Percentiles rank a stretch among this genome's conserved stretches.
Evolutionary conservation across 2,329 filamentous ascomycete genomes (phyloP).

Genomic region (Alternaria brassicicola): DNA sequence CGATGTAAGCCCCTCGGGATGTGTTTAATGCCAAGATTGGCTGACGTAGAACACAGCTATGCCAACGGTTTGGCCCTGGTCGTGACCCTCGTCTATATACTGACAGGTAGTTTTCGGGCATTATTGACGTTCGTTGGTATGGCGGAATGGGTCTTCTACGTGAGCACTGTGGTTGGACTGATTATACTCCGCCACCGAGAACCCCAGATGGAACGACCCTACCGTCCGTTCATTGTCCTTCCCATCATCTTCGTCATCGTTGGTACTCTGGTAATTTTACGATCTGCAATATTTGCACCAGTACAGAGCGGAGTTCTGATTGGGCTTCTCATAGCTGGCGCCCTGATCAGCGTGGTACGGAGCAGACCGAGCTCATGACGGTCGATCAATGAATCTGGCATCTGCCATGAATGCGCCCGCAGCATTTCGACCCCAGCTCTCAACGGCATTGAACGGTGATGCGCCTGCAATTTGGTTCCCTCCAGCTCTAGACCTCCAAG

Average conservation of each 20-base stretch:
- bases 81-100: constrained; percentile 61
- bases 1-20: constrained; percentile 30
- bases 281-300: constrained; percentile 66
- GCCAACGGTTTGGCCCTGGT: constrained; percentile 37
- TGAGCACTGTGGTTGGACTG: constrained; percentile 65
- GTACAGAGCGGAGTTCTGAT: constrained; percentile 60
- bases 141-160: constrained; percentile 65
- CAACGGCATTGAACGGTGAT: not conserved
- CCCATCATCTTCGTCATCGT: constrained; percentile 62
- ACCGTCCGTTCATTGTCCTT: constrained; percentile 59
- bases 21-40: constrained; percentile 13
- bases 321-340: constrained; percentile 58
- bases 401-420: not conserved
- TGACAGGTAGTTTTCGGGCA: constrained; percentile 66
- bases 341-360: constrained; percentile 45
- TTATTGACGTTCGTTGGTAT: constrained; percentile 60
- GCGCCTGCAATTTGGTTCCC: not conserved
- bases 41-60: constrained; percentile 23
- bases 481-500: not conserved
- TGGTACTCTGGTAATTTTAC: constrained; percentile 64
- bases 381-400: not conserved
- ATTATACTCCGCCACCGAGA: constrained; percentile 63
- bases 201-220: constrained; percentile 61
- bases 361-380: constrained; percentile 11
- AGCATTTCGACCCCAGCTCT: not conserved